phyloP scores from a whole-genome alignment of 225 moss, liverwort and hornwort species.

The Asterella californica region DNA sequence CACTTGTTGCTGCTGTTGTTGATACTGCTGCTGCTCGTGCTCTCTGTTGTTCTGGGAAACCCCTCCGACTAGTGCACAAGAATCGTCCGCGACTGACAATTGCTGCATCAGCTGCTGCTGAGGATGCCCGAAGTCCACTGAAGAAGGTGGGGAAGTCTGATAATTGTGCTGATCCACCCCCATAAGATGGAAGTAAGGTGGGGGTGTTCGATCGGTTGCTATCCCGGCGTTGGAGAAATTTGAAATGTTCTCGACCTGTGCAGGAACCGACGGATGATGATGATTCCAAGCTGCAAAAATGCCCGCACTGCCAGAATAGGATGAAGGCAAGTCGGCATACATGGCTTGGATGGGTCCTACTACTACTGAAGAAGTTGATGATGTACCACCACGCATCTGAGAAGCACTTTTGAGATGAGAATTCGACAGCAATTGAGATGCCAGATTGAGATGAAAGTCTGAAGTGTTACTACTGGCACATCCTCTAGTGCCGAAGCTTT shows the following conservation, averaged over 20 bases:
- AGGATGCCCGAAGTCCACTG: neutral
- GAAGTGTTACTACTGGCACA: neutral
- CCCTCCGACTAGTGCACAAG: neutral
- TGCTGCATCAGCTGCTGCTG: conserved; percentile 14
- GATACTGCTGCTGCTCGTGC: conserved; percentile 12
- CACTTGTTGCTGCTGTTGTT: conserved; percentile 16
- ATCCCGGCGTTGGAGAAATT: neutral
- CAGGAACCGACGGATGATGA: neutral
- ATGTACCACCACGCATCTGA: neutral
- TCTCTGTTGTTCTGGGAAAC: neutral
- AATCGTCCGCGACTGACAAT: neutral
- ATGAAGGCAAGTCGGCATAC: conserved; percentile 4
- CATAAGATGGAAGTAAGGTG: neutral
- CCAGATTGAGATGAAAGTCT: conserved; percentile 13
- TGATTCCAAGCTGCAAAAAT: neutral
- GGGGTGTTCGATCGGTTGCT: conserved; percentile 1
- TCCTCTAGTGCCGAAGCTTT: neutral
- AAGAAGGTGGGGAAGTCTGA: neutral
- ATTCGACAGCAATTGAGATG: conserved; percentile 20
- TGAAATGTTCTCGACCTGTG: neutral
- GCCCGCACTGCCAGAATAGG: neutral
- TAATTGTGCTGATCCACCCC: conserved; percentile 4
- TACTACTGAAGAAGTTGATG: neutral
- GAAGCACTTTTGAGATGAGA: neutral
- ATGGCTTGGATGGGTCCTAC: conserved; percentile 6